A percentile compares a stretch with the other conserved stretches of the same genome.
These are phyloP conservation scores for Leccinum pellstonianum DNA, from an alignment of 768 basidiomycete species.

Conservation along the genomic window DNA sequence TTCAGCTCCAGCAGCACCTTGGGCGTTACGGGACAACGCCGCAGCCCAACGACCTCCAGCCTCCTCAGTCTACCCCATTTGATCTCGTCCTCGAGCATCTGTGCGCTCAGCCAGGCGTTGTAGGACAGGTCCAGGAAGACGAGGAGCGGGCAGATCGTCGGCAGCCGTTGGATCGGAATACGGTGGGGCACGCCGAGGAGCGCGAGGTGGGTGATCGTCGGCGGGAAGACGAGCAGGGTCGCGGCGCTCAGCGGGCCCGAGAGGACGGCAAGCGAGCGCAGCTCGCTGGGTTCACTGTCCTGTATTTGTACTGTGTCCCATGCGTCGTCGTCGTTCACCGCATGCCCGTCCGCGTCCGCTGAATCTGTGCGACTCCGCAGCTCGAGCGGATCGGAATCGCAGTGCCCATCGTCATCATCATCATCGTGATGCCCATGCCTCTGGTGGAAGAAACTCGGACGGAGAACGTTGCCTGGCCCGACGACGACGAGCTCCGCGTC, in stretches of 20 bases:
- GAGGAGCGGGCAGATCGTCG: conserved; percentile 59
- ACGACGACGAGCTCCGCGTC: conserved; percentile 67
- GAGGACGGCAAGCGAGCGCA: conserved; percentile 52
- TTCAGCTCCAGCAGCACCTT: conserved; percentile 50
- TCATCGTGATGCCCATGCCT: background rate
- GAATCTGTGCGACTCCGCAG: background rate
- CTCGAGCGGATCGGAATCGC: background rate
- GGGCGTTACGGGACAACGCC: conserved; percentile 48
- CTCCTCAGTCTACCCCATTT: conserved; percentile 58
- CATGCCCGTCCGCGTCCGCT: background rate
- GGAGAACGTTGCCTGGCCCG: conserved; percentile 49
- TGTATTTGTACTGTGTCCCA: conserved; percentile 43
- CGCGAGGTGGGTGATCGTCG: conserved; percentile 62
- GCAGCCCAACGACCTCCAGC: conserved; percentile 52
- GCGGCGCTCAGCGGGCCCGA: conserved; percentile 45
- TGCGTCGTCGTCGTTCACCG: background rate
- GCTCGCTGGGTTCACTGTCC: conserved; percentile 34
- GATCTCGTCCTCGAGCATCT: conserved; percentile 44
- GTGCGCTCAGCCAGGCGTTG: conserved; percentile 47
- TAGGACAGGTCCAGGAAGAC: conserved; percentile 66
- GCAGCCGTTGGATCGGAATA: conserved; percentile 55
- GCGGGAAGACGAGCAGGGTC: conserved; percentile 53
- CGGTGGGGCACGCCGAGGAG: conserved; percentile 51
- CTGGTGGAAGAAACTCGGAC: conserved; percentile 41
- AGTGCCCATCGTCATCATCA: too few relatives aligned